A percentile compares a stretch with the other conserved stretches of the same genome.
These are phyloP conservation scores for Heracleum sosnowskyi DNA, from an alignment of 129 eudicot species.

Conservation along the genomic window DNA sequence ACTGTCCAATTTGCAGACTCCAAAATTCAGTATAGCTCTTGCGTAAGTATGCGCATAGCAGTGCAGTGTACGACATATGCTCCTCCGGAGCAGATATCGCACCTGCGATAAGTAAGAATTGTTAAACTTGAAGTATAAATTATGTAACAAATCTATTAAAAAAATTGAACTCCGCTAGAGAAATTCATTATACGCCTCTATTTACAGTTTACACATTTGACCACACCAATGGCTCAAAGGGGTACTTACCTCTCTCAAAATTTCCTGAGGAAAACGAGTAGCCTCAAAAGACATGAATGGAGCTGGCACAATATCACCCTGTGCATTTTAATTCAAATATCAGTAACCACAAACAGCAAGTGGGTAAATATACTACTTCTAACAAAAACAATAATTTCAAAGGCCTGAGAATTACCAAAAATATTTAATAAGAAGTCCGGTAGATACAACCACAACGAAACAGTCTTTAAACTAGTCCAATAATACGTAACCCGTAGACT, in stretches of 20 bases:
- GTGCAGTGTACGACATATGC: slow-evolving; percentile 99
- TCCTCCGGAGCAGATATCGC: slow-evolving; percentile 99
- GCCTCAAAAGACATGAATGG: slow-evolving; percentile 93
- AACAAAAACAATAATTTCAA: background rate
- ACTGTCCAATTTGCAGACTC: slow-evolving; percentile 77
- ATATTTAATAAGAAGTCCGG: background rate
- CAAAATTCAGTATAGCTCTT: slow-evolving; percentile 57
- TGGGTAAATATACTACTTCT: background rate
- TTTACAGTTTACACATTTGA: background rate
- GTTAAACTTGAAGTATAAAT: slow-evolving; percentile 37
- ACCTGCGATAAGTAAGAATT: slow-evolving; percentile 83
- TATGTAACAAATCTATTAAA: background rate
- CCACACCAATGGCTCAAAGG: background rate
- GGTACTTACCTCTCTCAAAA: slow-evolving; percentile 77
- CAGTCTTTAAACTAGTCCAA: background rate
- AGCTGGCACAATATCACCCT: slow-evolving; percentile 94
- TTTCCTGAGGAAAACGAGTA: slow-evolving; percentile 80
- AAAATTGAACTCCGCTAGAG: background rate
- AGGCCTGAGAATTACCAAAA: background rate
- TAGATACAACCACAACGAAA: background rate
- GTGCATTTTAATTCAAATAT: slow-evolving; percentile 19
- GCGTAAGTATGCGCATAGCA: slow-evolving; percentile 66
- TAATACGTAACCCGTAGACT: background rate
- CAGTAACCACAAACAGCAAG: background rate
- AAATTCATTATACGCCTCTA: background rate